Evolutionary conservation across 257 asterid species (phyloP).

Genomic region (Oldenlandia corymbosa): DNA sequence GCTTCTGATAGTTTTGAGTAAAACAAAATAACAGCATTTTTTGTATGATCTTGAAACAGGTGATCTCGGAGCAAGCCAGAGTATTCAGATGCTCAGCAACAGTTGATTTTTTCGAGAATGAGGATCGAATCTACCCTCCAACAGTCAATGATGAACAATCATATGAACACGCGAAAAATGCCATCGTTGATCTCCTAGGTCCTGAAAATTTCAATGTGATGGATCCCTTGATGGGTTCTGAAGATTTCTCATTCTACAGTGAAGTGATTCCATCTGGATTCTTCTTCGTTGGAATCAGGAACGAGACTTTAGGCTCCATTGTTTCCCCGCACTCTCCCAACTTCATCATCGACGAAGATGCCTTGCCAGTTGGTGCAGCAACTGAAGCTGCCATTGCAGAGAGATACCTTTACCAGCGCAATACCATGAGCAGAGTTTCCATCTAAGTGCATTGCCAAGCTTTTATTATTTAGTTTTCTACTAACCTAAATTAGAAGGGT

Average conservation of each 20-base stretch:
- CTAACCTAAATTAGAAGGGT: not conserved
- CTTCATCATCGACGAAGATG: constrained; percentile 83
- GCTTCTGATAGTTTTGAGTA: too few relatives aligned
- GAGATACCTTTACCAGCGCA: constrained; percentile 47
- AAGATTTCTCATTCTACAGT: constrained; percentile 87
- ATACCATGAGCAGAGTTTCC: not conserved
- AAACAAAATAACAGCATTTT: too few relatives aligned
- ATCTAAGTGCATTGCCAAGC: not conserved
- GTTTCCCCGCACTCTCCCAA: constrained; percentile 73
- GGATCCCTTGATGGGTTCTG: constrained; percentile 82
- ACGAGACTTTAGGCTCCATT: constrained; percentile 57
- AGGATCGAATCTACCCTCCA: constrained; percentile 69
- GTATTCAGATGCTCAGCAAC: constrained; percentile 75
- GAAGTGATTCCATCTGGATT: constrained; percentile 77
- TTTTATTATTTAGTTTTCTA: too few relatives aligned
- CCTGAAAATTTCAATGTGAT: constrained; percentile 42
- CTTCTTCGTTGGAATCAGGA: constrained; percentile 70
- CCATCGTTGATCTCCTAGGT: constrained; percentile 45
- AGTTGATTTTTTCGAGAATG: constrained; percentile 67
- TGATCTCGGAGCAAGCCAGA: constrained; percentile 59
- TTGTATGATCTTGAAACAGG: constrained; percentile 39
- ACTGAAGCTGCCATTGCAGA: constrained; percentile 89
- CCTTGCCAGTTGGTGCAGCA: constrained; percentile 78
- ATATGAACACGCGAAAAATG: constrained; percentile 53
- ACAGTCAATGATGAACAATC: constrained; percentile 55